Evolutionary conservation across 2,329 filamentous ascomycete genomes (phyloP).

Genomic region (Didymella exigua): DNA sequence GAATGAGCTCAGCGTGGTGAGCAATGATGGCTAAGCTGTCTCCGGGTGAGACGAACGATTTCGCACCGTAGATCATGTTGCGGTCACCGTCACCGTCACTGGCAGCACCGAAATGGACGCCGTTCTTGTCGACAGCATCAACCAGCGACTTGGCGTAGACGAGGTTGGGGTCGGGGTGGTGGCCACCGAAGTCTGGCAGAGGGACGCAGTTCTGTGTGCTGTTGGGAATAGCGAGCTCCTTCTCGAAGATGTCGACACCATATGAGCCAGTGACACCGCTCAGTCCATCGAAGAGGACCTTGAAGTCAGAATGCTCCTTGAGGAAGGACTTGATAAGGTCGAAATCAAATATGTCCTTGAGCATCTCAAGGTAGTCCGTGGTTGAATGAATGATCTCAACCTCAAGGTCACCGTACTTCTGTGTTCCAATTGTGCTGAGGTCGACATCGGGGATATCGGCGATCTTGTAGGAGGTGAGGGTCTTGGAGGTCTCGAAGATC

Average conservation of each 20-base stretch:
- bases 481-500: slow-evolving; percentile 92
- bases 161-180: slow-evolving; percentile 96
- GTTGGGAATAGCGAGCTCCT: slow-evolving; percentile 83
- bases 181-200: slow-evolving; percentile 92
- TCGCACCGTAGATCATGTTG: slow-evolving; percentile 99
- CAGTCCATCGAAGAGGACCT: slow-evolving; percentile 93
- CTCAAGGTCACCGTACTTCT: slow-evolving; percentile 84
- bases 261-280: slow-evolving; percentile 96
- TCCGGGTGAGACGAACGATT: slow-evolving; percentile 93
- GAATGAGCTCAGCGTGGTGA: slow-evolving; percentile 93
- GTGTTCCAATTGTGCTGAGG: slow-evolving; percentile 78
- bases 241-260: slow-evolving; percentile 90
- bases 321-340: slow-evolving; percentile 95
- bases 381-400: slow-evolving; percentile 96
- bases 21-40: slow-evolving; percentile 98
- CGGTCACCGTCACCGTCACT: slow-evolving; percentile 97
- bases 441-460: slow-evolving; percentile 86
- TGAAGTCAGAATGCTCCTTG: slow-evolving; percentile 84
- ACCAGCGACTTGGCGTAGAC: slow-evolving; percentile 96
- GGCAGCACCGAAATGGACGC: slow-evolving; percentile 93
- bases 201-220: slow-evolving; percentile 91
- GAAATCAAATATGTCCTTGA: slow-evolving; percentile 99
- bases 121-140: slow-evolving; percentile 86
- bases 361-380: slow-evolving; percentile 88
- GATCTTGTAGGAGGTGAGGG: slow-evolving; percentile 89